These are phyloP conservation scores for Nothophaeocryptopus gaeumannii DNA, from an alignment of 2,329 filamentous ascomycete species.

Conservation along the genomic window DNA sequence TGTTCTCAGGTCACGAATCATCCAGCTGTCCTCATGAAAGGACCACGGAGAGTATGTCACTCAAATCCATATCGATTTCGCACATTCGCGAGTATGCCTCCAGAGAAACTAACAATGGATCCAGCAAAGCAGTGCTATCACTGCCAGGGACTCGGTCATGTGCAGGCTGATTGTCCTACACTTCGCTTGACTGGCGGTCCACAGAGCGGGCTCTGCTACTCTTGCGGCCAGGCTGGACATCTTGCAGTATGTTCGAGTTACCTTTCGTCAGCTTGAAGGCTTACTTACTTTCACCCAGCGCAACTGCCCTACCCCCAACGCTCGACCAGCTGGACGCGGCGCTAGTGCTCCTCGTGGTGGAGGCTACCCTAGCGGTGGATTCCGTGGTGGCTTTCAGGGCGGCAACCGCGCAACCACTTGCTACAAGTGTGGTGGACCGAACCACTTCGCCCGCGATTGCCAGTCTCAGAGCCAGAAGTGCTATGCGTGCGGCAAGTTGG, in stretches of 20 bases:
- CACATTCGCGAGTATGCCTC: neutral
- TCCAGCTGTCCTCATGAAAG: conserved; percentile 95
- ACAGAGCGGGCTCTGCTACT: conserved; percentile 83
- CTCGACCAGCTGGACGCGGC: conserved; percentile 62
- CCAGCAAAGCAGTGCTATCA: conserved; percentile 98
- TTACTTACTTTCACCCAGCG: conserved; percentile 51
- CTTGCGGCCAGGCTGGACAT: conserved; percentile 89
- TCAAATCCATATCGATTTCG: neutral
- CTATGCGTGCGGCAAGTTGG: conserved; percentile 93
- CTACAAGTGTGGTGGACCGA: conserved; percentile 77
- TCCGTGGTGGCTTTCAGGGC: conserved; percentile 72
- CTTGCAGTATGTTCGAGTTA: conserved; percentile 65
- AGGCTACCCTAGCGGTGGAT: conserved; percentile 59
- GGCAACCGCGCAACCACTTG: conserved; percentile 64
- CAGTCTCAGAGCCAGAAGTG: conserved; percentile 99
- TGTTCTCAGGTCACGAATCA: conserved; percentile 76
- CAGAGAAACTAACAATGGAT: conserved; percentile 24
- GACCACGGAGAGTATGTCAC: conserved; percentile 76
- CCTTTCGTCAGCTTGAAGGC: neutral
- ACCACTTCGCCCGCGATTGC: conserved; percentile 98
- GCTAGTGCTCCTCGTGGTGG: conserved; percentile 64
- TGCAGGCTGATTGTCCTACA: conserved; percentile 98
- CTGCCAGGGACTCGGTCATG: conserved; percentile 96
- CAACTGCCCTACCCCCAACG: conserved; percentile 75
- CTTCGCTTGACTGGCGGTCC: conserved; percentile 81